Base-by-base conservation (phyloP, 108 stramenopile genomes). In the Nitzschia palea region DNA sequence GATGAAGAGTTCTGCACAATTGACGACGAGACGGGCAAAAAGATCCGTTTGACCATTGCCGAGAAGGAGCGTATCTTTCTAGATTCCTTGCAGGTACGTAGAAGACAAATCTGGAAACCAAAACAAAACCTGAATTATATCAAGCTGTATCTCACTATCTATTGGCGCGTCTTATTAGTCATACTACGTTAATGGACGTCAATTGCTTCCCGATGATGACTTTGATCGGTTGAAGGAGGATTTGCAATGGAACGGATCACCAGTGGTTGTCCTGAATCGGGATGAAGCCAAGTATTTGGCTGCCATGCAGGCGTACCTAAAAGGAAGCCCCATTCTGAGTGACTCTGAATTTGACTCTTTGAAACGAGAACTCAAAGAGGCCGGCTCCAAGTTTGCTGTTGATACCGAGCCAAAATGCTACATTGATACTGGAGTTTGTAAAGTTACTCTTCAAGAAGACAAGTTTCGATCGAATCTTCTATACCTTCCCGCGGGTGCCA, bases 361-460 rank as follows among this genome's bases (percentile, higher is more conserved):
- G 48, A 96, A 98, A 73, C 22, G 68, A 34, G 76, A 87, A 44
- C 83, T 97, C 14, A 76, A 88, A 75, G 94, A 90, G 29, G 77
- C 88, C 61, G 93, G 91, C 15, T 93, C 92, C 62, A 71, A 80
- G 44, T 86, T 97, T 65, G 89, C 93, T 9, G 93, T 95, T 0
- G 69, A 85, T 48, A 96, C 84, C 34, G 95, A 97, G 64, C 97
- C 97, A 4, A 94, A 93, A 82, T 96, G 95, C 73, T 94, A 94
- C 90, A 89, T 97, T 53, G 97, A 98, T 69, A 93, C 96, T 47
- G 97, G 97, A 9, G 89, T 98, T 17, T 98, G 97, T 80, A 95
- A 82, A 30, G 94, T 95, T 1, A 93, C 86, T 2, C 76, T 89
- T 52, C 81, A 90, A 71, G 79, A 88, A 32, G 95, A 97, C 72